phyloP scores from a whole-genome alignment of 2,329 filamentous ascomycete genomes.

The Fusarium gaditjirri region DNA sequence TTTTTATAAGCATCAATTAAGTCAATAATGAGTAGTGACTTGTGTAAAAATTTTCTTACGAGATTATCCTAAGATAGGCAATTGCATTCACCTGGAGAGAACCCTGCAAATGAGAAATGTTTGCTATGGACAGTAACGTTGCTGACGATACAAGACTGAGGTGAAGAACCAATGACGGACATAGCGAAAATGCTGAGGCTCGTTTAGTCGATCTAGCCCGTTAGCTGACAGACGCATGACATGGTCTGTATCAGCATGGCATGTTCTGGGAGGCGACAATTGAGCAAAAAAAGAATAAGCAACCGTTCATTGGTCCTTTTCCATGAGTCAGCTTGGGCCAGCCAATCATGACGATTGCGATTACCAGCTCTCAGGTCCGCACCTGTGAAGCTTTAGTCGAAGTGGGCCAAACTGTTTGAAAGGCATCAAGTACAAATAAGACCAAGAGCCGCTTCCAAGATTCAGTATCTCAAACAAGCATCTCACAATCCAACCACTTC shows the following conservation, averaged over 20 bases:
- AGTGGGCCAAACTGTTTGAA: slow-evolving; percentile 23
- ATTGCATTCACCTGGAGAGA: accelerated
- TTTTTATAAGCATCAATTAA: background rate
- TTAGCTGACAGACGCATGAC: slow-evolving; percentile 19
- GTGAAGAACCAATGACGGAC: background rate
- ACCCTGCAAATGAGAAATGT: background rate
- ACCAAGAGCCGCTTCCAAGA: slow-evolving; percentile 16
- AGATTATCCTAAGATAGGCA: background rate
- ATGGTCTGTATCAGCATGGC: slow-evolving; percentile 16
- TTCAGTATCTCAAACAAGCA: slow-evolving; percentile 11
- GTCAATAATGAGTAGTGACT: no score
- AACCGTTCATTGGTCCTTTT: slow-evolving; percentile 32
- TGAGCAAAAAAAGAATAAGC: slow-evolving; percentile 40
- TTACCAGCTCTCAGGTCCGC: slow-evolving; percentile 25
- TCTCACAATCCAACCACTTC: background rate
- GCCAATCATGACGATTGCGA: slow-evolving; percentile 27
- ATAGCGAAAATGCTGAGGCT: background rate
- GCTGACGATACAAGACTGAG: background rate
- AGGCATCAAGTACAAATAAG: slow-evolving; percentile 42
- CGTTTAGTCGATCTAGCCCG: slow-evolving; percentile 3
- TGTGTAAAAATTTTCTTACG: accelerated
- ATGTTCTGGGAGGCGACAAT: slow-evolving; percentile 33
- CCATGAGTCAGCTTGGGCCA: accelerated
- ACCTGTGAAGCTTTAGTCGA: slow-evolving; percentile 5
- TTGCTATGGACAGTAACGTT: accelerated